phyloP scores from a whole-genome alignment of 2,329 filamentous ascomycete species.

The Rhynchosporium secalis region DNA sequence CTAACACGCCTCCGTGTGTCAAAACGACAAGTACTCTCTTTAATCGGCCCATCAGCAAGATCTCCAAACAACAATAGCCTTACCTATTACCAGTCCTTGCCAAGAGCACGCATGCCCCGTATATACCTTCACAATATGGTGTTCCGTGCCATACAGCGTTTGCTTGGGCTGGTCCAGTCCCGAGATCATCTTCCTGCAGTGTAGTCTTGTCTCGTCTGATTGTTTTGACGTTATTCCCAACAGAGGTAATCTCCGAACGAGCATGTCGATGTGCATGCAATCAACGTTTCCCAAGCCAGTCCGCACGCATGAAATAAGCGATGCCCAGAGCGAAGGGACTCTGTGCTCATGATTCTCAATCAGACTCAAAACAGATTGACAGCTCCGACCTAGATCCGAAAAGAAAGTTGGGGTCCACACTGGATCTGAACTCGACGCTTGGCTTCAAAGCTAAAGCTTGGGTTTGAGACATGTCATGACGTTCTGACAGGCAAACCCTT shows the following conservation, averaged over 20 bases:
- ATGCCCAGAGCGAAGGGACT: neutral
- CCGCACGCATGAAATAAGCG: neutral
- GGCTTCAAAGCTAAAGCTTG: neutral
- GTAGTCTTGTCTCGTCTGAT: constrained; percentile 7
- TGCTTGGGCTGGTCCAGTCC: neutral
- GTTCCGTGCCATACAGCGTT: neutral
- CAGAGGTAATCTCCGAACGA: constrained; percentile 6
- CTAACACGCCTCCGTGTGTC: neutral
- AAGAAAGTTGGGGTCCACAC: neutral
- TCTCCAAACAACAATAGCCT: constrained; percentile 33
- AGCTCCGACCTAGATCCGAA: neutral
- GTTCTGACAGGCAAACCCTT: constrained; percentile 4
- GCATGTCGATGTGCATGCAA: constrained; percentile 2
- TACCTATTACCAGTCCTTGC: constrained; percentile 16
- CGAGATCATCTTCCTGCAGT: neutral
- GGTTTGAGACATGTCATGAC: constrained; percentile 5
- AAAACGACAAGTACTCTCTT: neutral
- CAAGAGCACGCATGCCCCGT: neutral
- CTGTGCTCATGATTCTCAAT: neutral
- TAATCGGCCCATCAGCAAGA: constrained; percentile 10
- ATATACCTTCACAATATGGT: neutral
- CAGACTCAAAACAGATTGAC: constrained; percentile 2
- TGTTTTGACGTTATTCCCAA: constrained; percentile 1
- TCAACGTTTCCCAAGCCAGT: neutral
- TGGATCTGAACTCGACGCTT: constrained; percentile 6